These are phyloP conservation scores for Cryptococcus hybrid DNA, from an alignment of 1,284 basidiomycete species.

Conservation along the genomic window DNA sequence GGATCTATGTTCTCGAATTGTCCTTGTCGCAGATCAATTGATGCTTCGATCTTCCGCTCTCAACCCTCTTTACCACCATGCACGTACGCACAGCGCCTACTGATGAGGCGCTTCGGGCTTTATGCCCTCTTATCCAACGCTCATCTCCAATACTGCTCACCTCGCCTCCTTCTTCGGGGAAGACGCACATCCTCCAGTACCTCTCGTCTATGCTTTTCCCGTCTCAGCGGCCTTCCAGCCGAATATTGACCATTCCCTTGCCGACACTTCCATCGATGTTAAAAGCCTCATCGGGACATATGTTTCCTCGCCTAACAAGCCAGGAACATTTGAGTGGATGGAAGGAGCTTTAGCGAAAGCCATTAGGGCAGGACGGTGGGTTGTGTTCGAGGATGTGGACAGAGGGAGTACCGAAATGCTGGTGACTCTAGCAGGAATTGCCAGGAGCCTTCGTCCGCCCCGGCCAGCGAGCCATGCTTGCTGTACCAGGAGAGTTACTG, in stretches of 20 bases:
- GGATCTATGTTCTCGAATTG: conserved; percentile 55
- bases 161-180: conserved; percentile 86
- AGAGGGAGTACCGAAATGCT: conserved; percentile 81
- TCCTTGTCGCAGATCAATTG: conserved; percentile 19
- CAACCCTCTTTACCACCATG: conserved; percentile 47
- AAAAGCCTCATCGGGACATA: conserved; percentile 93
- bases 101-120: conserved; percentile 58
- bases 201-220: conserved; percentile 63
- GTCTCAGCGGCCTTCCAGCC: conserved; percentile 54
- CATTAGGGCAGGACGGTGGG: conserved; percentile 88
- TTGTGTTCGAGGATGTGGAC: conserved; percentile 93
- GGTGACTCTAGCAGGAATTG: conserved; percentile 75
- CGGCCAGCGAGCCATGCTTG: conserved; percentile 67
- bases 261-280: conserved; percentile 92
- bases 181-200: conserved; percentile 76
- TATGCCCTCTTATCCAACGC: conserved; percentile 66
- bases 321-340: conserved; percentile 94
- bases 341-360: conserved; percentile 92
- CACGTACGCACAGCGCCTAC: conserved; percentile 70
- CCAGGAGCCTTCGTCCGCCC: conserved; percentile 65
- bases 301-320: conserved; percentile 76
- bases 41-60: conserved; percentile 52
- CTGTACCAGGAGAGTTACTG: conserved; percentile 62
- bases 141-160: conserved; percentile 79
- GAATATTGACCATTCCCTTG: conserved; percentile 82